Evolutionary conservation across 2,329 filamentous ascomycete species (phyloP), one percentile per base, ranked within the genome.

Genomic region (Fusarium tuaranense): DNA sequence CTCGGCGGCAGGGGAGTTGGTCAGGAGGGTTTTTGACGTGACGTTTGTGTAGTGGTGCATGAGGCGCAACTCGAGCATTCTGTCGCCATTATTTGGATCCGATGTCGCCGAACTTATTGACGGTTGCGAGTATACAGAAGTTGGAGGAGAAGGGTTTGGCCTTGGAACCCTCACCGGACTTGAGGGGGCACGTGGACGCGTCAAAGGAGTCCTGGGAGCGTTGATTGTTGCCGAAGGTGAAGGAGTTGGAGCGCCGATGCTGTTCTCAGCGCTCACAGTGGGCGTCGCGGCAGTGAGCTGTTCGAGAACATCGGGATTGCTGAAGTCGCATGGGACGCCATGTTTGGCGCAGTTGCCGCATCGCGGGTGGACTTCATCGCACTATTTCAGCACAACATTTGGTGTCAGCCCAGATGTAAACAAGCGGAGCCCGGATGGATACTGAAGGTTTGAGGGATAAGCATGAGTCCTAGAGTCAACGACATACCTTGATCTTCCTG

Each of bases 321-420:
- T 89, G 78, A 92, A 93, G 80, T 93, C 91, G 82, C 91, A 93
- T 38, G 85, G 80, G 41, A 92, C 91, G 76, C 90, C 91, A 82
- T 93, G 91, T 78, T 92, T 93, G 66, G 87, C 83, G 82, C 91
- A 93, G 81, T 92, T 92, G 70, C 90, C 89, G 79, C 91, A 93
- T 68, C 87, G 83, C 10, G 91, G 91, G 78, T 92, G 91, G 13
- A 90, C 83, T 81, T 93, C 91, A 78, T 93, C 91, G 82, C 91
- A 93, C 89, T 91, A 76, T 22, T 67, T 70, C 46, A 4, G 44
- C 51, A 59, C 39, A 53, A 62, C 51, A 62, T 65, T 38, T 55
- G 20, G 18, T 65, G 67, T 78, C 66, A 78, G 77, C 57, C 27
- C 16, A 65, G 32, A 22, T 65, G 51, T 61, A 34, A 38, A 70